These are phyloP conservation scores for Olyra latifolia DNA, from an alignment of 176 grass and related monocot genomes.

Conservation along the genomic window DNA sequence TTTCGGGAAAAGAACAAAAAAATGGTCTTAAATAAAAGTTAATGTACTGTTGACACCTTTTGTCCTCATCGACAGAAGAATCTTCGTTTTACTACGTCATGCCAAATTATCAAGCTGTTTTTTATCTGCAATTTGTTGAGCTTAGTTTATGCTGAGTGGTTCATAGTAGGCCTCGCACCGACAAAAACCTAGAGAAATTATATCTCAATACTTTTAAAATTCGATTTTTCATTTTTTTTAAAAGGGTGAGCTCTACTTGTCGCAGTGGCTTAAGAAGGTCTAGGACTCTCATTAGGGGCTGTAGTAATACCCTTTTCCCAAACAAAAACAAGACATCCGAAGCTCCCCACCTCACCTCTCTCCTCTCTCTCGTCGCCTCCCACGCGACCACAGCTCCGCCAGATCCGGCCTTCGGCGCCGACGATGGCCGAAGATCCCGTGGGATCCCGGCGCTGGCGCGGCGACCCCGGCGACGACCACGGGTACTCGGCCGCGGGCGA, in stretches of 20 bases:
- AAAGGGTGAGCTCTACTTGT: not conserved
- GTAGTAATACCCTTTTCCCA: not conserved
- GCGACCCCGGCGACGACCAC: slow-evolving; percentile 34
- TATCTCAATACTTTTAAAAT: not conserved
- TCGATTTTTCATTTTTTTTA: not conserved
- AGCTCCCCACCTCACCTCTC: slow-evolving; percentile 4
- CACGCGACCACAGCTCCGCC: slow-evolving; percentile 14
- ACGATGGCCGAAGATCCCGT: slow-evolving; percentile 43
- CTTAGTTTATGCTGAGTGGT: not conserved
- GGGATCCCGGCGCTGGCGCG: slow-evolving; percentile 46
- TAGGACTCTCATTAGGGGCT: no score
- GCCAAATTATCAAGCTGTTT: not conserved
- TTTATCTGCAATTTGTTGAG: not conserved
- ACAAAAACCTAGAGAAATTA: not conserved
- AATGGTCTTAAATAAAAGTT: not conserved
- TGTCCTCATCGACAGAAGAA: not conserved
- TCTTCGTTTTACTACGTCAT: not conserved
- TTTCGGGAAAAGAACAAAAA: not conserved
- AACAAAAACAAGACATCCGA: slow-evolving; percentile 8
- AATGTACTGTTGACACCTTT: not conserved
- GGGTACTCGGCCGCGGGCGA: slow-evolving; percentile 22
- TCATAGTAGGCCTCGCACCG: not conserved
- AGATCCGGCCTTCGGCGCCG: slow-evolving; percentile 42
- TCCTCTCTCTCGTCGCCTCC: slow-evolving; percentile 32
- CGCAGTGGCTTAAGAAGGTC: not conserved